These are phyloP conservation scores for Amanita muscaria DNA, from an alignment of 768 basidiomycete species.

Conservation along the genomic window DNA sequence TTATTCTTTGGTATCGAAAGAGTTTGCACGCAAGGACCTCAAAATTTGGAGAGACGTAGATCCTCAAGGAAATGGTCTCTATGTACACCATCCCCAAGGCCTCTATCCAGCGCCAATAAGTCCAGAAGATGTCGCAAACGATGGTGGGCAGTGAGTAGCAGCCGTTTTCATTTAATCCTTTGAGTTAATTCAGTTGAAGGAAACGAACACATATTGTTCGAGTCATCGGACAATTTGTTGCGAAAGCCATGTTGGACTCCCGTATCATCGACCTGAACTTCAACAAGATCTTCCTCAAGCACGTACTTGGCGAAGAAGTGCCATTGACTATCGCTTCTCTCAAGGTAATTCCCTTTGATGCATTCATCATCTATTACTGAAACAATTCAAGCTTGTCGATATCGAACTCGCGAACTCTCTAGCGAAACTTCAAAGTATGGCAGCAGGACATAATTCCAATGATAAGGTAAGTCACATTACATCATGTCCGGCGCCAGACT, in stretches of 20 bases:
- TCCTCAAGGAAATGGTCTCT: constrained; percentile 43
- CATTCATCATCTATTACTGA: constrained; percentile 7
- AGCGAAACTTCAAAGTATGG: constrained; percentile 65
- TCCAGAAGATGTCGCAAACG: constrained; percentile 57
- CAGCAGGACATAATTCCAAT: constrained; percentile 35
- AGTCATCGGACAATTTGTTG: constrained; percentile 92
- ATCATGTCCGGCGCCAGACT: not conserved
- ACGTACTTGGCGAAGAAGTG: constrained; percentile 80
- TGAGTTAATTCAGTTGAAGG: constrained; percentile 28
- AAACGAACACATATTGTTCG: constrained; percentile 82
- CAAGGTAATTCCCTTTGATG: constrained; percentile 39
- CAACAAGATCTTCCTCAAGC: constrained; percentile 91
- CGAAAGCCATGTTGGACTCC: constrained; percentile 94
- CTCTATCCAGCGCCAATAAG: constrained; percentile 84
- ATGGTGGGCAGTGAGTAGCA: constrained; percentile 62
- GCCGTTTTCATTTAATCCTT: not conserved
- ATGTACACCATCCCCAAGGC: constrained; percentile 80
- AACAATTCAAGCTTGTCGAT: constrained; percentile 61
- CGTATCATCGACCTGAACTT: constrained; percentile 94
- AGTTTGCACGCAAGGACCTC: constrained; percentile 83
- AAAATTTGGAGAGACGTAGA: constrained; percentile 92
- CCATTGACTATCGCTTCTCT: constrained; percentile 78
- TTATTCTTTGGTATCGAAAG: constrained; percentile 93
- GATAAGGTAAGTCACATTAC: constrained; percentile 38
- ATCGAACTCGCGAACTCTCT: constrained; percentile 79